Evolutionary conservation across 345 rosid genomes (phyloP).

Genomic region (Salix caprea): DNA sequence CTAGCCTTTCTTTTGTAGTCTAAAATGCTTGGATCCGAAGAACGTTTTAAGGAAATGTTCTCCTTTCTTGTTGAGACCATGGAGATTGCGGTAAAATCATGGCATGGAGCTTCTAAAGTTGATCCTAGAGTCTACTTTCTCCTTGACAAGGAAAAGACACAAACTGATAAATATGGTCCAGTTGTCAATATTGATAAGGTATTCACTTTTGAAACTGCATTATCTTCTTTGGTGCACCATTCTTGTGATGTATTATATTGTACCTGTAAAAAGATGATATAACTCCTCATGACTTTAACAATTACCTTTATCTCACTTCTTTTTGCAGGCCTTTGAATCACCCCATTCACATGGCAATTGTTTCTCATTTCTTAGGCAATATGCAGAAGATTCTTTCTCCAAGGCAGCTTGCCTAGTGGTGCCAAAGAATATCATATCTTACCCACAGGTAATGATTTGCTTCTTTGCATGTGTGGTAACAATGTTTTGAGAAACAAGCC

Average conservation of each 20-base stretch:
- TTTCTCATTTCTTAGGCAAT: conserved; percentile 81
- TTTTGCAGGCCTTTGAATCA: conserved; percentile 84
- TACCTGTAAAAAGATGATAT: background rate
- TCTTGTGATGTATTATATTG: background rate
- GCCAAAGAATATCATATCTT: conserved; percentile 78
- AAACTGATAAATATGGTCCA: conserved; percentile 74
- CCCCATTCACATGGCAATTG: conserved; percentile 82
- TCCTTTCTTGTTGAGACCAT: conserved; percentile 72
- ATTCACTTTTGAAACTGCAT: background rate
- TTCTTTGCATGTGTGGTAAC: background rate
- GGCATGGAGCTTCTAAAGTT: conserved; percentile 81
- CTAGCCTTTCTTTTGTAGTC: conserved; percentile 44
- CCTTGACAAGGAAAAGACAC: conserved; percentile 72
- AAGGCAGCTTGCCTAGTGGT: conserved; percentile 83
- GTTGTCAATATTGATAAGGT: conserved; percentile 90
- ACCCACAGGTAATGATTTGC: conserved; percentile 66
- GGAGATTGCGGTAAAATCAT: conserved; percentile 72
- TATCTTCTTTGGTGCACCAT: background rate
- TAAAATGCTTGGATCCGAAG: conserved; percentile 60
- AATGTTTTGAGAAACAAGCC: background rate
- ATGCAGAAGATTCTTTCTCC: conserved; percentile 76
- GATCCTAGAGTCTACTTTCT: conserved; percentile 77
- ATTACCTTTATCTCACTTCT: conserved; percentile 13
- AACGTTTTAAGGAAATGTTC: conserved; percentile 48
- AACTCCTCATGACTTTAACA: background rate